Percentiles rank a stretch among this genome's conserved stretches.
phyloP scores from a whole-genome alignment of 305 asterid species.

The Fraxinus angustifolia region DNA sequence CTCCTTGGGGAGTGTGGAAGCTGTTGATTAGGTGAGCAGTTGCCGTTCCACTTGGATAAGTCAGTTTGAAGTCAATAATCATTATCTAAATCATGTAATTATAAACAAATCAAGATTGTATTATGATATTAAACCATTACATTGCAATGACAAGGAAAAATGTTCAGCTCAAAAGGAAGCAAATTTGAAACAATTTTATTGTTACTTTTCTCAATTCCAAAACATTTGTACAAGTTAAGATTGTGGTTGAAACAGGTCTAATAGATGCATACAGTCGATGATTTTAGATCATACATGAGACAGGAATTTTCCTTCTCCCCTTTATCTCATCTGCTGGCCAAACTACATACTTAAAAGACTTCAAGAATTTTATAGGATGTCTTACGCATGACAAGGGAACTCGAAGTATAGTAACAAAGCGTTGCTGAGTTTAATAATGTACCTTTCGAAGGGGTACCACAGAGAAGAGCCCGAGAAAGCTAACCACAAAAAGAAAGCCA shows the following conservation, averaged over 20 bases:
- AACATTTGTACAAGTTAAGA: not conserved
- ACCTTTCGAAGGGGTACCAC: constrained; percentile 95
- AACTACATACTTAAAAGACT: not conserved
- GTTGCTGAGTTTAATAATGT: constrained; percentile 7
- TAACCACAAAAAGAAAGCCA: constrained; percentile 84
- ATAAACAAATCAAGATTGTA: not conserved
- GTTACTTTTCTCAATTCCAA: not conserved
- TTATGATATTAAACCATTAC: not conserved
- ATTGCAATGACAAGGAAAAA: not conserved
- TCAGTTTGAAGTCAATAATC: constrained; percentile 82
- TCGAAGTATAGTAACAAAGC: not conserved
- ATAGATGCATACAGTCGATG: not conserved
- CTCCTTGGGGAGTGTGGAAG: constrained; percentile 94
- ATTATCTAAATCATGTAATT: constrained; percentile 54
- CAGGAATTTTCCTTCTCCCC: not conserved
- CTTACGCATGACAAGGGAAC: not conserved
- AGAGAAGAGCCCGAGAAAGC: constrained; percentile 92
- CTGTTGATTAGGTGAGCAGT: constrained; percentile 93
- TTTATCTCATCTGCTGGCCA: not conserved
- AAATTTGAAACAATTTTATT: not conserved
- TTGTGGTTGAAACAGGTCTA: not conserved
- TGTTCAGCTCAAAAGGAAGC: not conserved
- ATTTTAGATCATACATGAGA: not conserved
- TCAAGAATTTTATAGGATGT: not conserved
- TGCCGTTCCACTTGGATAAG: constrained; percentile 93